Evolutionary conservation across 2,329 filamentous ascomycete genomes (phyloP).

Genomic region (Hirsutella rhossiliensis): DNA sequence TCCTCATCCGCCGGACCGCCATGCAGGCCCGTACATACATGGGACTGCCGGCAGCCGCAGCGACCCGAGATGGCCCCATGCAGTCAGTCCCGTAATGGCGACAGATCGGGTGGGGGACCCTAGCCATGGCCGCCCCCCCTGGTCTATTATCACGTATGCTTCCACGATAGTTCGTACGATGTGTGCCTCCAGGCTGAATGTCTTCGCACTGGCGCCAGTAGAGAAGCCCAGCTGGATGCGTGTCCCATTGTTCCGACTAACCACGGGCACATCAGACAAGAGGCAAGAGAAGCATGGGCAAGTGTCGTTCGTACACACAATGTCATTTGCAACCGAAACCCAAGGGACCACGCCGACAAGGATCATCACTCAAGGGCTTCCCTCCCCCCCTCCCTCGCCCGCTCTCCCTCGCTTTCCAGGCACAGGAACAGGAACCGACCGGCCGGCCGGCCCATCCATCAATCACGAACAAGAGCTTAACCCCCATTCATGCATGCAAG

Average conservation of each 20-base stretch:
- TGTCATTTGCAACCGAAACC: not conserved
- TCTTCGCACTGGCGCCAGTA: too few species aligned
- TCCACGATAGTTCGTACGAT: too few species aligned
- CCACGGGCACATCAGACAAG: too few species aligned
- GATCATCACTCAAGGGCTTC: not conserved
- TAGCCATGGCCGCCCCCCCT: not conserved
- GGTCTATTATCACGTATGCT: too few species aligned
- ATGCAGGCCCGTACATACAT: not conserved
- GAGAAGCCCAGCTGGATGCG: too few species aligned
- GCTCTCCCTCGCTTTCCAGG: conserved; percentile 1
- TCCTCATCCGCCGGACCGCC: too few species aligned
- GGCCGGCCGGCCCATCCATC: not conserved
- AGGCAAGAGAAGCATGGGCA: too few species aligned
- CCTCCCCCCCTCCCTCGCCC: not conserved
- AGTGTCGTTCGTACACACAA: not conserved
- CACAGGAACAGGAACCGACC: not conserved
- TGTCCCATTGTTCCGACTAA: too few species aligned
- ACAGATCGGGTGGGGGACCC: not conserved
- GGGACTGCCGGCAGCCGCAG: not conserved
- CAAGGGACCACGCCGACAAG: not conserved
- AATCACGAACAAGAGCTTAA: not conserved
- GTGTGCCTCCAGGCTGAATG: too few species aligned
- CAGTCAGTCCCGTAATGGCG: not conserved
- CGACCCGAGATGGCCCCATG: not conserved
- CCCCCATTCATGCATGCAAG: too few species aligned